phyloP scores from a whole-genome alignment of 2,329 filamentous ascomycete species.

The Pseudocercospora fijiensis region DNA sequence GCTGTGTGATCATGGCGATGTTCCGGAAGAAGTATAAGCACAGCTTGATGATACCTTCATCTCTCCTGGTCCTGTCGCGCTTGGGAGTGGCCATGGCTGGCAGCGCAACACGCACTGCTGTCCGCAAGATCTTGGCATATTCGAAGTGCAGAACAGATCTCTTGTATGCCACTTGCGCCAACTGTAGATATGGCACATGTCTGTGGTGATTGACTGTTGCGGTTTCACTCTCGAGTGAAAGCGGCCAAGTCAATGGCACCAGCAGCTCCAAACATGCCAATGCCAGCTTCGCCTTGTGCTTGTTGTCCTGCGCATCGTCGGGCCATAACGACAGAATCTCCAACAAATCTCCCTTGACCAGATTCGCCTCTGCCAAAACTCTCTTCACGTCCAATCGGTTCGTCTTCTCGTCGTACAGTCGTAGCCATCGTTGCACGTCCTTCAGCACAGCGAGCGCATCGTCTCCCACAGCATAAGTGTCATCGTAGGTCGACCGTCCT shows the following conservation, averaged over 20 bases:
- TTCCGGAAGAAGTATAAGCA: constrained; percentile 88
- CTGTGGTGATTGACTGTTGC: constrained; percentile 92
- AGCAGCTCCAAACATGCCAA: constrained; percentile 86
- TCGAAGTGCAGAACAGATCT: constrained; percentile 82
- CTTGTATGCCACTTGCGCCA: constrained; percentile 89
- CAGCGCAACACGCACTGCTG: constrained; percentile 75
- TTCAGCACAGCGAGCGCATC: constrained; percentile 88
- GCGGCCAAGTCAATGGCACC: constrained; percentile 90
- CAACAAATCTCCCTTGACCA: constrained; percentile 85
- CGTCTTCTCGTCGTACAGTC: constrained; percentile 71
- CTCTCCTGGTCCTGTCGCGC: constrained; percentile 71
- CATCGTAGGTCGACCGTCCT: constrained; percentile 36
- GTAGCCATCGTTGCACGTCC: constrained; percentile 93
- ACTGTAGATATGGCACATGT: constrained; percentile 83
- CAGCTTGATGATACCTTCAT: constrained; percentile 90
- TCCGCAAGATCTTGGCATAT: constrained; percentile 72
- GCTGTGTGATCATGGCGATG: constrained; percentile 76
- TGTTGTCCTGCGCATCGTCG: constrained; percentile 68
- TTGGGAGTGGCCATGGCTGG: constrained; percentile 80
- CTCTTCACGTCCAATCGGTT: constrained; percentile 93
- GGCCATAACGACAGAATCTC: constrained; percentile 85
- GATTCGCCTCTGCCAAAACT: constrained; percentile 85
- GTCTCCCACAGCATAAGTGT: constrained; percentile 80
- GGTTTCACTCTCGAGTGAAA: constrained; percentile 73
- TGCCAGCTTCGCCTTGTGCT: constrained; percentile 73